These are phyloP conservation scores for Paecilomyces sp. DNA, from an alignment of 2,329 filamentous ascomycete species.

Conservation along the genomic window DNA sequence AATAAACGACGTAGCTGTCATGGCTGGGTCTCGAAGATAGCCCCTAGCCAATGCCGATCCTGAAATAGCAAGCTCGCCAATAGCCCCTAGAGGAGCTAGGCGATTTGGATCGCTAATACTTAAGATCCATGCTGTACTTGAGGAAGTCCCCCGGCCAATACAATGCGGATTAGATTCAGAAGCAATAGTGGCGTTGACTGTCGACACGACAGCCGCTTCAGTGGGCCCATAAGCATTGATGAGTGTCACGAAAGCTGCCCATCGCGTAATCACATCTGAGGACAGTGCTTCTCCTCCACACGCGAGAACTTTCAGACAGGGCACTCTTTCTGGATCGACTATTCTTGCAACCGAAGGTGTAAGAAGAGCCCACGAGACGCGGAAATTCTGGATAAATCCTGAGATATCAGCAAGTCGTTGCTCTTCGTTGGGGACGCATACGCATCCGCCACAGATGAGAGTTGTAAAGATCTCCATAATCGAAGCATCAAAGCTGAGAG, in stretches of 20 bases:
- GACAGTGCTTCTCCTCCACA: slow-evolving; percentile 58
- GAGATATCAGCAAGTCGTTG: slow-evolving; percentile 43
- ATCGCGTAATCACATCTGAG: slow-evolving; percentile 60
- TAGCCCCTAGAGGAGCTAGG: slow-evolving; percentile 29
- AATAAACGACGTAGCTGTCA: slow-evolving; percentile 25
- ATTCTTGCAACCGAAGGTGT: slow-evolving; percentile 40
- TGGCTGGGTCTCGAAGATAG: slow-evolving; percentile 32
- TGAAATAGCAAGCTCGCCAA: slow-evolving; percentile 30
- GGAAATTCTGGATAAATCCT: slow-evolving; percentile 41
- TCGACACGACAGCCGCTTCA: slow-evolving; percentile 24
- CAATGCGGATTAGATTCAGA: slow-evolving; percentile 16
- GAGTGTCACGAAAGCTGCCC: slow-evolving; percentile 46
- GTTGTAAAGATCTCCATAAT: slow-evolving; percentile 33
- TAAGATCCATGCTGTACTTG: slow-evolving; percentile 26
- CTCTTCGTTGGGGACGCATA: slow-evolving; percentile 42
- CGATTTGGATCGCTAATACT: slow-evolving; percentile 22
- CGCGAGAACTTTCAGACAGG: slow-evolving; percentile 35
- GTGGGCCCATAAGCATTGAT: slow-evolving; percentile 33
- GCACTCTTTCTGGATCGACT: slow-evolving; percentile 32
- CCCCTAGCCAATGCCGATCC: slow-evolving; percentile 31
- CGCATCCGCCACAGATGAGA: slow-evolving; percentile 36
- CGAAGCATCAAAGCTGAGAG: slow-evolving; percentile 40
- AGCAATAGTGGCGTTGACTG: slow-evolving; percentile 20
- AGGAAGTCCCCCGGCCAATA: slow-evolving; percentile 19
- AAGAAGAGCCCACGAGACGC: slow-evolving; percentile 40